These are phyloP conservation scores for Coemansia sp. DNA, from an alignment of 192 early-diverging fungal genomes.

Conservation along the genomic window DNA sequence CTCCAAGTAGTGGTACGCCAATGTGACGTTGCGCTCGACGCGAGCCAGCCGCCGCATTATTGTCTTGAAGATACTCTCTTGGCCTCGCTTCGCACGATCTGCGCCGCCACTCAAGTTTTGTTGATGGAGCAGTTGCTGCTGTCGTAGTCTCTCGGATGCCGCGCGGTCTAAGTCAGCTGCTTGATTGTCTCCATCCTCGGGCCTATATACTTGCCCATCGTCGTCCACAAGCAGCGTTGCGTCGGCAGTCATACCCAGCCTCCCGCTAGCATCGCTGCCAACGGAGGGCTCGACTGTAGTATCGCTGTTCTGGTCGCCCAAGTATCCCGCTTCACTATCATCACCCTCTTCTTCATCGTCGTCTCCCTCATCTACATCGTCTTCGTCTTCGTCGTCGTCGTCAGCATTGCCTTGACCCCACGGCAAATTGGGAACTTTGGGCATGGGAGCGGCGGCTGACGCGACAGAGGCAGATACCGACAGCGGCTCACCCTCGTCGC, in stretches of 20 bases:
- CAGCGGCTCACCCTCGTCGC: constrained; percentile 18
- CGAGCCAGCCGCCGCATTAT: constrained; percentile 82
- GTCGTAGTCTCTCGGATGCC: constrained; percentile 7
- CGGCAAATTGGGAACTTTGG: constrained; percentile 42
- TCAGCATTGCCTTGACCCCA: constrained; percentile 28
- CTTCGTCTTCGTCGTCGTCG: constrained; percentile 27
- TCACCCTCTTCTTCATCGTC: constrained; percentile 27
- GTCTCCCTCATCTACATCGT: constrained; percentile 39
- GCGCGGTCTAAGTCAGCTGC: background rate
- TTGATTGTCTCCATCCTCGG: background rate
- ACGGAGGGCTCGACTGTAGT: background rate
- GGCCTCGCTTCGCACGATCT: constrained; percentile 44
- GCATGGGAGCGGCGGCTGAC: constrained; percentile 22
- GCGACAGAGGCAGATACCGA: constrained; percentile 2
- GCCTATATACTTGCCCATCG: background rate
- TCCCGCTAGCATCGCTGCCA: background rate
- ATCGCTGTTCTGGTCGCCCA: background rate
- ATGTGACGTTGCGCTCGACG: constrained; percentile 81
- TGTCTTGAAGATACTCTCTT: constrained; percentile 89
- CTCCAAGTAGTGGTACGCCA: constrained; percentile 75
- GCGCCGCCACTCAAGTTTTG: constrained; percentile 16
- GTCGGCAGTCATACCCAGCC: background rate
- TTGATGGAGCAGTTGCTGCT: constrained; percentile 4
- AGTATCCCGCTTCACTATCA: background rate
- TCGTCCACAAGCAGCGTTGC: background rate